Evolutionary conservation across 2,329 filamentous ascomycete genomes (phyloP).

Genomic region (Sporothrix phasma): DNA sequence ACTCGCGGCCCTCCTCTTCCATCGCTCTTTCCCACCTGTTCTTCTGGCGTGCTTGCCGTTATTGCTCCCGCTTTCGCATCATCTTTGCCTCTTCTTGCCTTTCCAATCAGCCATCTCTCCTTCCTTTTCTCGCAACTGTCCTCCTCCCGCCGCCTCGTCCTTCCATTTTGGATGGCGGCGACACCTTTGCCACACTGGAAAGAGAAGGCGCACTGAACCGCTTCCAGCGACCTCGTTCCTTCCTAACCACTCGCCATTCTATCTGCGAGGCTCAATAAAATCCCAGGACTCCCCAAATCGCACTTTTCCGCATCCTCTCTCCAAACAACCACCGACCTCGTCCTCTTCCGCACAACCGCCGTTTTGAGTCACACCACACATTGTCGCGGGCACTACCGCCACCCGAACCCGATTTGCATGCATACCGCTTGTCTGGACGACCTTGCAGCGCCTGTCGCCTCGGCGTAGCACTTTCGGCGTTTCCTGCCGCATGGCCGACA

Average conservation of each 20-base stretch:
- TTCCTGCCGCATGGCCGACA: constrained; percentile 17
- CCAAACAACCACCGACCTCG: neutral
- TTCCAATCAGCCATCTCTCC: neutral
- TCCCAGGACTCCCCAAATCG: neutral
- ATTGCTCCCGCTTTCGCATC: neutral
- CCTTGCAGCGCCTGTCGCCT: neutral
- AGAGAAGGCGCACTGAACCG: constrained; percentile 5
- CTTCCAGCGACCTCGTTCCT: constrained; percentile 2
- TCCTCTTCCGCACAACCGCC: neutral
- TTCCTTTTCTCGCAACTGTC: neutral
- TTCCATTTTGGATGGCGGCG: constrained; percentile 1
- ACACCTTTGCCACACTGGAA: constrained; percentile 1
- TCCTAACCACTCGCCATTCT: neutral
- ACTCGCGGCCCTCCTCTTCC: constrained; percentile 3
- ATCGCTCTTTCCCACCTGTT: constrained; percentile 6
- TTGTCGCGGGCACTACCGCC: neutral
- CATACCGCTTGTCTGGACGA: neutral
- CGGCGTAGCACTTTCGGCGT: neutral
- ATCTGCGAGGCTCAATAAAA: neutral
- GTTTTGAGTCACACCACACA: neutral
- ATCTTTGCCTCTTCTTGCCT: neutral
- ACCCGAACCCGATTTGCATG: neutral
- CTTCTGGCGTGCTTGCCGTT: neutral
- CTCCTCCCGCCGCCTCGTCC: neutral
- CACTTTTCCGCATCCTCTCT: neutral